Evolutionary conservation across 805 yeast genomes (phyloP), one percentile per base, ranked within the genome.

Genomic region (Candida montana): DNA sequence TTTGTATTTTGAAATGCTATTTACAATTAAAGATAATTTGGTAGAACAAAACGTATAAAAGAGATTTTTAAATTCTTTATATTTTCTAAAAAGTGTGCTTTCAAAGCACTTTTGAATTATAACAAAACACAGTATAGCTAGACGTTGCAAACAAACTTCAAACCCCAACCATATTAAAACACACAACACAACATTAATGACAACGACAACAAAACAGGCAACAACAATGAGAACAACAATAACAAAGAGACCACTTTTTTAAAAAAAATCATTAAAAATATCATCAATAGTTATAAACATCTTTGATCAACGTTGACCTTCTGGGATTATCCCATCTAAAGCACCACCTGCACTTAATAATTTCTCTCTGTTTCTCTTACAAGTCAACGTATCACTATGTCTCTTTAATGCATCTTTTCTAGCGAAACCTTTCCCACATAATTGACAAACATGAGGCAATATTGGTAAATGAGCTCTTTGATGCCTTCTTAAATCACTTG

Each of bases 351-450:
- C 59, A 17, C 52, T 54, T 33, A 65, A 44, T 39, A 74, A 47
- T 55, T 79, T 74, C 41, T 76, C 81, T 31, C 86, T 73, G 55
- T 84, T 84, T 41, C 93, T 58, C 48, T 75, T 75, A 64, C 95
- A 84, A 0, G 93, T 84, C 46, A 81, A 63, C 0, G 95, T 84
- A 38, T 82, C 83, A 41, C 69, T 68, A 59, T 84, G 95, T 50
- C 95, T 68, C 57, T 83, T 84, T 51, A 84, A 65, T 0, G 93
- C 93, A 62, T 84, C 95, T 53, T 82, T 83, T 36, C 95, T 65
- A 2, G 93, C 91, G 69, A 84, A 84, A 0, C 93, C 90, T 55
- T 84, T 84, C 29, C 86, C 87, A 64, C 95, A 84, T 15, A 69
- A 63, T 6, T 81, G 77, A 61, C 95, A 84, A 35, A 83, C 77